Evolutionary conservation across 805 yeast species (phyloP).

Genomic region (Barnettozyma siamensis): DNA sequence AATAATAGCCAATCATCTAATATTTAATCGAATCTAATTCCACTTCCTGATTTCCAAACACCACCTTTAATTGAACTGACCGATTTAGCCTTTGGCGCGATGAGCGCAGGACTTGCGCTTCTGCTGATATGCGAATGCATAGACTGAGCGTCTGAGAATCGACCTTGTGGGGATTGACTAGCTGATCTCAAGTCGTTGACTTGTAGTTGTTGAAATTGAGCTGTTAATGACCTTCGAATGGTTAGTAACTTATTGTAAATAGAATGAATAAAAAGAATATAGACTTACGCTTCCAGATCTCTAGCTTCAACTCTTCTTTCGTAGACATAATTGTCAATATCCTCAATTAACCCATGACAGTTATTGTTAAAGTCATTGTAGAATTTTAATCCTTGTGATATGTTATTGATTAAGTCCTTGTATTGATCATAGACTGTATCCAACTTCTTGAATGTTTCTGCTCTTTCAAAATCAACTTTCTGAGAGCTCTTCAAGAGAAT

Average conservation of each 20-base stretch:
- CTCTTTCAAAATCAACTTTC: constrained; percentile 28
- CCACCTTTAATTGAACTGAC: constrained; percentile 23
- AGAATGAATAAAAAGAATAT: neutral
- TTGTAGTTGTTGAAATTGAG: constrained; percentile 27
- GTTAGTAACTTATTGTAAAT: constrained; percentile 3
- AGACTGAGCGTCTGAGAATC: neutral
- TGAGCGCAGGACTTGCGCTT: constrained; percentile 15
- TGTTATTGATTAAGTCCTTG: constrained; percentile 50
- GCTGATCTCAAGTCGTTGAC: constrained; percentile 3
- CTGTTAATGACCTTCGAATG: constrained; percentile 14
- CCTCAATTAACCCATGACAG: constrained; percentile 38
- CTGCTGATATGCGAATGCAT: constrained; percentile 1
- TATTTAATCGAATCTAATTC: constrained; percentile 22
- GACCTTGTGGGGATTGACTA: neutral
- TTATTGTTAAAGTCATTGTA: constrained; percentile 55
- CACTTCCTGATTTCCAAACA: constrained; percentile 25
- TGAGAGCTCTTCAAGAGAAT: constrained; percentile 11
- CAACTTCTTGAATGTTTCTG: constrained; percentile 43
- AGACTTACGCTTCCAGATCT: constrained; percentile 37
- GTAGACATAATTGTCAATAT: constrained; percentile 47
- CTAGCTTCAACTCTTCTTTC: constrained; percentile 48
- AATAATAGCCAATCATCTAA: constrained; percentile 2
- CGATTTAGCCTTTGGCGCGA: constrained; percentile 21
- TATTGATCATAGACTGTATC: constrained; percentile 25
- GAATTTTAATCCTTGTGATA: constrained; percentile 65